Evolutionary conservation across 768 basidiomycete species (phyloP), one percentile per base, ranked within the genome.

Genomic region (Peribolospora kevripleyi): DNA sequence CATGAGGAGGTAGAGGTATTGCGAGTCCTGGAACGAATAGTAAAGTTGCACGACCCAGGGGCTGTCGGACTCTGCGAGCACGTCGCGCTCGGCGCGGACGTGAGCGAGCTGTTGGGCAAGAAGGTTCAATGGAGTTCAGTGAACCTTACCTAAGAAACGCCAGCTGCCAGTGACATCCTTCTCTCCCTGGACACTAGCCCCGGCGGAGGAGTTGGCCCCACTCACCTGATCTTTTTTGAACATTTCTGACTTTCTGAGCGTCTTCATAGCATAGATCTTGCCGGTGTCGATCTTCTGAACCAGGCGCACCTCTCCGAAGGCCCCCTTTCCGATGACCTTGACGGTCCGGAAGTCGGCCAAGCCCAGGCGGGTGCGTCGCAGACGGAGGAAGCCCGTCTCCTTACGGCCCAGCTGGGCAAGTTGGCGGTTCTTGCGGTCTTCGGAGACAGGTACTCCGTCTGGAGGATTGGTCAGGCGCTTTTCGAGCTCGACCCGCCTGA

Each of bases 191-290:
- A n/a, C 2, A n/a, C 2, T 46, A n/a, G 9, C 9, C 9, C 4
- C 37, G 6, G 47, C 4, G 49, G 25, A 25, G 37, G 25, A 25
- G 1, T 25, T 25, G 25, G 25, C 25, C 25, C 25, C 11, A 62
- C 76, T 50, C 57, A 83, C 90, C 74, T 98, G 91, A 65, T 98
- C 93, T 67, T 93, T 93, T 70, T 95, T 91, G 68, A 98, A 76
- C 93, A 97, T 98, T 67, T 95, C 93, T 51, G 82, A 82, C 72
- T 98, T 98, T 69, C 82, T 80, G 65, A 97, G 70, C 36, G 86
- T 84, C 70, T 97, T 97, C 91, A 98, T 93, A 13, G 93, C 93
- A 67, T 95, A 98, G 55, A 97, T 93, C 71, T 87, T 93, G 42
- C 88, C 87, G 2, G 90, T 95, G 65, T 98, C 93, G 11, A 74